Evolutionary conservation across 306 rosid species (phyloP), one percentile per base, ranked within the genome.

Genomic region (Medicago ruthenica): DNA sequence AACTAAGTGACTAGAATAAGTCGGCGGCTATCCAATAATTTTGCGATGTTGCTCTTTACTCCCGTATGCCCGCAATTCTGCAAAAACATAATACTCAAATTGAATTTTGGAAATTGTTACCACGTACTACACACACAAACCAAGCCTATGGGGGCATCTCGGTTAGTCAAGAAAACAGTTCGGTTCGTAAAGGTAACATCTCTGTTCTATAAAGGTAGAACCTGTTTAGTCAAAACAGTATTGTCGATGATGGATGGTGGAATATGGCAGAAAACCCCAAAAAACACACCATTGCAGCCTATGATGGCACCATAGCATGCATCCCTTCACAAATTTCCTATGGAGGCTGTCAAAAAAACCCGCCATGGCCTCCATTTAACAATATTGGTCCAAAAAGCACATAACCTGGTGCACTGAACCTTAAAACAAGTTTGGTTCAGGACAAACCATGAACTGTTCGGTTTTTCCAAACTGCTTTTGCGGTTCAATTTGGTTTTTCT

Each of bases 21-120:
- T 36, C 37, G 42, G 61, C 45, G 48, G 31, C 3, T 55, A 21
- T 45, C 7, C 13, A 70, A 77, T 63, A 59, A 48, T 57, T 74
- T 65, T 74, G 42, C 75, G 71, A 22, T 37, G 79, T 50, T 74
- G 69, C 59, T 70, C 17, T 53, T 77, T 77, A 70, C 18, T 24
- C 58, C 31, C 2, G 67, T 51, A 40, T 57, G 63, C 34, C 48
- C 24, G 22, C 18, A 60, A 39, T 76, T 83, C 84, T 81, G 58
- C 60, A 76, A 67, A 79, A 53, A 22, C 21, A 59, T n/a, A 55
- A 41, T 54, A 39, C 41, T 50, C 64, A 50, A 31, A 31, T 9
- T 34, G 69, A 42, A 57, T 51, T 44, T 44, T 61, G 8, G n/a
- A 50, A 59, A 17, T 61, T 21, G 6, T 5, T 59, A 20, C 18